Evolutionary conservation across 2,329 filamentous ascomycete genomes (phyloP).

Genomic region (Fusarium vanettenii): DNA sequence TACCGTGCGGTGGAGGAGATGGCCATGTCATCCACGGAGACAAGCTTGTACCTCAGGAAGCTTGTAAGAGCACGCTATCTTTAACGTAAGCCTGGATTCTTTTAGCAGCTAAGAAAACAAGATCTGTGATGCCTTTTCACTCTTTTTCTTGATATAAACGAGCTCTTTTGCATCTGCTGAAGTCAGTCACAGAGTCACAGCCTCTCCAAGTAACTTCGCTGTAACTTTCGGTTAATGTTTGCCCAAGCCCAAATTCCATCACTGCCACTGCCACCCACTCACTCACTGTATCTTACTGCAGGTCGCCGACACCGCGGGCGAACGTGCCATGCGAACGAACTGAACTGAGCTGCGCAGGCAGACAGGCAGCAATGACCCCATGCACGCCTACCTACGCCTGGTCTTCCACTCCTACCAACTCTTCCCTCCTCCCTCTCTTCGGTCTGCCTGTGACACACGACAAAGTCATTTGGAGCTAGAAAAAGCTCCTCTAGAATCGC

Average conservation of each 20-base stretch:
- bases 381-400: background rate
- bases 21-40: background rate
- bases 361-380: constrained; percentile 5
- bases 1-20: background rate
- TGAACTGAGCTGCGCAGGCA: background rate
- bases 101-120: background rate
- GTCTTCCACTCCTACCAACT: background rate
- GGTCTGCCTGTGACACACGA: background rate
- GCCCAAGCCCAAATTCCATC: background rate
- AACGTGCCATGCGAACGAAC: background rate
- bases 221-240: background rate
- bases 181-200: background rate
- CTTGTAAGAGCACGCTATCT: background rate
- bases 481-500: background rate
- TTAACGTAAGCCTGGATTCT: background rate
- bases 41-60: background rate
- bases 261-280: background rate
- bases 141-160: background rate
- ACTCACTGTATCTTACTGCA: background rate
- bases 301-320: background rate
- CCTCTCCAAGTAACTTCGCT: background rate
- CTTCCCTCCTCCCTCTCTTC: background rate
- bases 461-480: background rate
- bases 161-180: background rate
- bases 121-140: background rate